Conservation (phyloP, 2,329 filamentous ascomycete genomes). For the Fusarium brachygibbosum region DNA sequence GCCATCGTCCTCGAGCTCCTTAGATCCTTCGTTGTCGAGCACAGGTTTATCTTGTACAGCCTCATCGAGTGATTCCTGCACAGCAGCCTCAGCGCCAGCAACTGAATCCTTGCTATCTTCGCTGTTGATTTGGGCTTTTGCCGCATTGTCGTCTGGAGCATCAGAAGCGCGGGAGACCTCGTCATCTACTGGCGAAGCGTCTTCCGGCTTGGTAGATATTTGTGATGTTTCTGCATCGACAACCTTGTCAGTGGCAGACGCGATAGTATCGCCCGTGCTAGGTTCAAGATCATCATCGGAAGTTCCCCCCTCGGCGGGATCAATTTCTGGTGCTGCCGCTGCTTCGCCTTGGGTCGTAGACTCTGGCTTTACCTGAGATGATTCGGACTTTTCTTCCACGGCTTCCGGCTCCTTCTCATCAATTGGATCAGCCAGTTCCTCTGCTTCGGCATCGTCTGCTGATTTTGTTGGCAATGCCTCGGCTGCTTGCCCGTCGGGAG, state of each 20-base stretch:
- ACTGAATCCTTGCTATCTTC: slow-evolving; percentile 12
- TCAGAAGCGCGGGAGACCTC: slow-evolving; percentile 11
- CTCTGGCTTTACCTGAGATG: slow-evolving; percentile 8
- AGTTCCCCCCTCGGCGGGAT: background rate
- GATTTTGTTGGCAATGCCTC: slow-evolving; percentile 3
- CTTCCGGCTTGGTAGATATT: background rate
- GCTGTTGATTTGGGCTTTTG: slow-evolving; percentile 17
- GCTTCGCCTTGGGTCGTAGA: slow-evolving; percentile 2
- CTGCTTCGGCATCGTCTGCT: background rate
- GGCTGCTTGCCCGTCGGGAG: slow-evolving; percentile 1
- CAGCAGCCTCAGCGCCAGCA: slow-evolving; percentile 6
- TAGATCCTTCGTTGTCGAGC: slow-evolving; percentile 5
- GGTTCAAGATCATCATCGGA: background rate
- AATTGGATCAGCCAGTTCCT: background rate
- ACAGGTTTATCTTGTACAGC: slow-evolving; percentile 2
- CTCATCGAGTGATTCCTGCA: slow-evolving; percentile 16
- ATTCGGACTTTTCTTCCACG: slow-evolving; percentile 1
- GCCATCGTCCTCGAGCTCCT: slow-evolving; percentile 22
- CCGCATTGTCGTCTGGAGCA: slow-evolving; percentile 13
- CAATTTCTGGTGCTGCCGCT: slow-evolving; percentile 11
- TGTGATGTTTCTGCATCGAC: slow-evolving; percentile 20
- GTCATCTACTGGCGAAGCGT: slow-evolving; percentile 8
- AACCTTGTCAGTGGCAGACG: slow-evolving; percentile 5
- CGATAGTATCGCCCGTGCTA: background rate
- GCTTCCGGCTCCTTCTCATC: slow-evolving; percentile 9